Base-by-base conservation (phyloP, 805 yeast genomes). In the Candida ulmi region DNA sequence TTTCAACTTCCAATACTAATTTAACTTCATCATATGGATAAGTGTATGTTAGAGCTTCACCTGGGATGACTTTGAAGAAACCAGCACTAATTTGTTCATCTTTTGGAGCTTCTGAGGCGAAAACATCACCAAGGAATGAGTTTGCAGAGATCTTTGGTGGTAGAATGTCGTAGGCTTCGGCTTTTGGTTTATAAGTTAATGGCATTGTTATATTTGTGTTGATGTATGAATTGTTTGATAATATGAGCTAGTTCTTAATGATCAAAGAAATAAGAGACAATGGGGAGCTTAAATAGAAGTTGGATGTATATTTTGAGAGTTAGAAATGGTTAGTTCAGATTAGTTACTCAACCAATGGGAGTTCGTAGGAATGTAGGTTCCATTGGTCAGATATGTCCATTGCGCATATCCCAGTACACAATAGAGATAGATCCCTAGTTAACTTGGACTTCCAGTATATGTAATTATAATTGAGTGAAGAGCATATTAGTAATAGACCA, bases 1-100 rank as follows among this genome's bases (percentile, higher is more conserved):
- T 86, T 51, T 72, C 76, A 40, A 77, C 80, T 60, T 81, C 86
- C 46, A 80, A 69, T 57, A 78, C 72, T 50, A 81, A 67, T 64
- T 81, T 81, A 76, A 78, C 74, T 64, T 80, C 88, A 55, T 81
- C 85, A 62, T 79, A 51, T 37, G 57, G 69, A 62, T 81, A 81
- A 38, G 68, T 64, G 69, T 80, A 81, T 12, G 73, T 82, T 55
- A 81, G 68, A 35, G 81, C 74, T 61, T 78, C 80, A 44, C 88
- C 88, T 44, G 72, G 70, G 55, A 78, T 80, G 55, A 81, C 87
- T 54, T 68, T 74, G 71, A 75, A 81, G 67, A 81, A 81, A 38
- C 88, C 88, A 55, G 77, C 70, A 15, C 80, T 63, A 43, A 81
- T 72, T 55, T 77, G 78, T 54, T 74, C 62, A 35, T 72, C 83